Percentiles rank a stretch among this genome's conserved stretches.
phyloP scores from a whole-genome alignment of 2,329 filamentous ascomycete genomes.

The Curvularia sp. region DNA sequence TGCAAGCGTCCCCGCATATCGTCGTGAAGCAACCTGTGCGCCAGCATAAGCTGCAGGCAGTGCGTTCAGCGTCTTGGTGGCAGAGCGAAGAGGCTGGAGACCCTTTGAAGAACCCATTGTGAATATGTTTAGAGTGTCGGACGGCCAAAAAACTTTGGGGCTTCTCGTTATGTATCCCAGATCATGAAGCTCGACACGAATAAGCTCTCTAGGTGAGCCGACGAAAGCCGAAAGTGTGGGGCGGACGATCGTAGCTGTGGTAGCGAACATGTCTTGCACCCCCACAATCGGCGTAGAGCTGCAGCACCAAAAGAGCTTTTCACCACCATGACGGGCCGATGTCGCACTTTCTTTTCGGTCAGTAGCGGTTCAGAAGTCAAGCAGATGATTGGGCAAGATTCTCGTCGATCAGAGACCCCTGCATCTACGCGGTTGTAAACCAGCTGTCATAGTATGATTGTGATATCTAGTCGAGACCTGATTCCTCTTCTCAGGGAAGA shows the following conservation, averaged over 20 bases:
- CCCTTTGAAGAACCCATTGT: conserved; percentile 46
- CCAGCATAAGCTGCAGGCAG: conserved; percentile 34
- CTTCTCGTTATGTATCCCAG: conserved; percentile 34
- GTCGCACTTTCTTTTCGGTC: conserved; percentile 29
- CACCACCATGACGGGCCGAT: conserved; percentile 22
- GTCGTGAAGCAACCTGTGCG: conserved; percentile 35
- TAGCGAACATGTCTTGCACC: conserved; percentile 15
- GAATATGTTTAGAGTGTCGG: conserved; percentile 7
- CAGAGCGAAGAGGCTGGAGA: conserved; percentile 41
- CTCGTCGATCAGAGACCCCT: conserved; percentile 6
- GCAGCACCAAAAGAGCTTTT: conserved; percentile 14
- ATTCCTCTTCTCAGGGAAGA: conserved; percentile 12
- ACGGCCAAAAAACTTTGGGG: conserved; percentile 3
- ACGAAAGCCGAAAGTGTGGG: conserved; percentile 36
- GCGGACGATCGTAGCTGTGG: conserved; percentile 19
- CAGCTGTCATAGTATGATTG: not conserved
- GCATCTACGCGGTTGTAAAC: not conserved
- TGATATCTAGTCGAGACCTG: conserved; percentile 19
- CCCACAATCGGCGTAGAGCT: conserved; percentile 16
- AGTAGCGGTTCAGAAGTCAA: conserved; percentile 27
- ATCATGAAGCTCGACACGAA: conserved; percentile 26
- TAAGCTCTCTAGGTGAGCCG: conserved; percentile 30
- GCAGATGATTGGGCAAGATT: conserved; percentile 12
- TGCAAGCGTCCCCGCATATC: conserved; percentile 68
- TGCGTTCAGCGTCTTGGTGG: conserved; percentile 37